phyloP scores from a whole-genome alignment of 1,284 basidiomycete genomes.

The Erythrobasidium hasegawianum region DNA sequence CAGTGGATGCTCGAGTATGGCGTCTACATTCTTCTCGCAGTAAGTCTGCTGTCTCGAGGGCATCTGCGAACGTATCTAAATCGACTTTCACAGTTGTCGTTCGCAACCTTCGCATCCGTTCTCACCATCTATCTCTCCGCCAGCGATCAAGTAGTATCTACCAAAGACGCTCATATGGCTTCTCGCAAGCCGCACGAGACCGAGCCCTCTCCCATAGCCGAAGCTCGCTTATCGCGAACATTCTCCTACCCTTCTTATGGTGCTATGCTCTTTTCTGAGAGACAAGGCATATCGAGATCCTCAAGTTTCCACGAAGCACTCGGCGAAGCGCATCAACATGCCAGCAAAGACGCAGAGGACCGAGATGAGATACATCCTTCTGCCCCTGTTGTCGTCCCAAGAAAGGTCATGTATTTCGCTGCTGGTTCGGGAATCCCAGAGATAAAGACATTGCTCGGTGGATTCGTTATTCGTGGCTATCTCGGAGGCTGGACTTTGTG shows the following conservation, averaged over 20 bases:
- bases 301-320: slow-evolving; percentile 38
- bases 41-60: slow-evolving; percentile 52
- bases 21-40: slow-evolving; percentile 71
- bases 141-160: slow-evolving; percentile 77
- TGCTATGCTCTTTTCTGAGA: slow-evolving; percentile 10
- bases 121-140: slow-evolving; percentile 84
- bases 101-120: slow-evolving; percentile 67
- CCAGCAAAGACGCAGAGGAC: neutral
- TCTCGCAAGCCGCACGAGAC: slow-evolving; percentile 40
- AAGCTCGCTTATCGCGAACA: slow-evolving; percentile 25
- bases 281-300: slow-evolving; percentile 37
- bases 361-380: neutral
- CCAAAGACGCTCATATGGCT: slow-evolving; percentile 71
- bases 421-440: slow-evolving; percentile 95
- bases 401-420: slow-evolving; percentile 81
- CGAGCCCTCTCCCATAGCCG: neutral
- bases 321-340: slow-evolving; percentile 3
- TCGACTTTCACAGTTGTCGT: slow-evolving; percentile 56
- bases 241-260: slow-evolving; percentile 35
- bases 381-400: slow-evolving; percentile 43
- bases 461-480: slow-evolving; percentile 96
- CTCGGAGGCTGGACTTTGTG: slow-evolving; percentile 79
- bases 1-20: slow-evolving; percentile 62
- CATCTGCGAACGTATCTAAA: neutral
- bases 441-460: slow-evolving; percentile 91